Evolutionary conservation across 106 monocot genomes (phyloP).

Genomic region (Iris macrosiphon): DNA sequence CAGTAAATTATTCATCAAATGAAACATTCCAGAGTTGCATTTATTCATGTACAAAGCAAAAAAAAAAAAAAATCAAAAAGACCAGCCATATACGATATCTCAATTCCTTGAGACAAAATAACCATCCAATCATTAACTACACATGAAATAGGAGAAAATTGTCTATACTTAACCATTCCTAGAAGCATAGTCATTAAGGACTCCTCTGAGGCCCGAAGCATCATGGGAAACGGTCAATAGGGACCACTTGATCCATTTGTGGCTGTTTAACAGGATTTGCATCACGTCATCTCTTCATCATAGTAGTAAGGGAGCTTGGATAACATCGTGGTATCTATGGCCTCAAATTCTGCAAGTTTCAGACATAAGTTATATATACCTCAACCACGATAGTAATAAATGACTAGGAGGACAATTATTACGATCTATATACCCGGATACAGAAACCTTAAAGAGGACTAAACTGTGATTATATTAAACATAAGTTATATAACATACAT

Average conservation of each 20-base stretch:
- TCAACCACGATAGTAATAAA: no score
- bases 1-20: no score
- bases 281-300: constrained; percentile 29
- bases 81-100: no score
- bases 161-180: no score
- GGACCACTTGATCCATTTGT: constrained; percentile 22
- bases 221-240: constrained; percentile 21
- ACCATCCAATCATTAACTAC: constrained; percentile 1
- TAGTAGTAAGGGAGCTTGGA: constrained; percentile 22
- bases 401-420: no score
- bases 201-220: constrained; percentile 16
- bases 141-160: not conserved
- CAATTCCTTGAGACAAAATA: not conserved
- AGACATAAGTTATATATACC: no score
- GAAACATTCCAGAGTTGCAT: no score
- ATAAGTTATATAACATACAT: no score
- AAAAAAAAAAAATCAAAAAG: no score
- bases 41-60: constrained; percentile 5
- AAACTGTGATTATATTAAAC: no score
- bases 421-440: no score
- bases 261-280: constrained; percentile 23
- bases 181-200: not conserved
- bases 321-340: constrained; percentile 30
- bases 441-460: no score
- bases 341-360: constrained; percentile 19